phyloP scores from a whole-genome alignment of 2,329 filamentous ascomycete genomes.

The Lachnellula arida region DNA sequence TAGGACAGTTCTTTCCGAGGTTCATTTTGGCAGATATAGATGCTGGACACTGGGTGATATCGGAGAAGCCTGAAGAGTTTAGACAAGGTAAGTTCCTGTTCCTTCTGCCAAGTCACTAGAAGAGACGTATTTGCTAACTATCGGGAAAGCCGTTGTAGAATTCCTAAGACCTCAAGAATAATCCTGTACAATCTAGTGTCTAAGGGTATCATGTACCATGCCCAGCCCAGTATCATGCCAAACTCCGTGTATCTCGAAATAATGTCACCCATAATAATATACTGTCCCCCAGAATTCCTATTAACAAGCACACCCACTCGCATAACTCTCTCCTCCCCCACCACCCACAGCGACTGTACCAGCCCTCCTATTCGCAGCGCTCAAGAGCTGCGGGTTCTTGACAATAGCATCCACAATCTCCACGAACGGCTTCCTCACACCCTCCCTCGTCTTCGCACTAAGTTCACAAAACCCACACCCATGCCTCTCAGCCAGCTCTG shows the following conservation, averaged over 20 bases:
- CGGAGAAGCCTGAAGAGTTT: conserved; percentile 80
- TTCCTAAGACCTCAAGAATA: conserved; percentile 51
- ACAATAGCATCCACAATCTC: conserved; percentile 49
- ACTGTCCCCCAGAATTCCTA: not conserved
- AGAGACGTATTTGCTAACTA: not conserved
- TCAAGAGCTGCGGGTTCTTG: conserved; percentile 40
- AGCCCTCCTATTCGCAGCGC: conserved; percentile 12
- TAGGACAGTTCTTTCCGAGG: conserved; percentile 76
- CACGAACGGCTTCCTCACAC: conserved; percentile 47
- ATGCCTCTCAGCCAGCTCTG: conserved; percentile 41
- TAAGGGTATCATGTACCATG: conserved; percentile 29
- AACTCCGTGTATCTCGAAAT: conserved; percentile 7
- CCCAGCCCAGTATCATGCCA: conserved; percentile 16
- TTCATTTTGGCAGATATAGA: conserved; percentile 72
- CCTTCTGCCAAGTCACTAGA: not conserved
- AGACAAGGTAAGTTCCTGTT: conserved; percentile 57
- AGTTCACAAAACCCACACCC: conserved; percentile 48
- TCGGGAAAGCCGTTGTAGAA: conserved; percentile 53
- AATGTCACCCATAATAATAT: not conserved
- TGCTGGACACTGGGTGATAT: conserved; percentile 82
- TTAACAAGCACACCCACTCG: conserved; percentile 25
- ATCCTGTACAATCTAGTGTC: conserved; percentile 32
- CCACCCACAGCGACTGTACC: conserved; percentile 25
- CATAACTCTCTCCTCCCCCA: conserved; percentile 12
- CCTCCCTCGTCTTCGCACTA: conserved; percentile 49